A percentile compares a stretch with the other conserved stretches of the same genome.
These are phyloP conservation scores for Trichoderma endophyticum DNA, from an alignment of 2,329 filamentous ascomycete species.

Conservation along the genomic window DNA sequence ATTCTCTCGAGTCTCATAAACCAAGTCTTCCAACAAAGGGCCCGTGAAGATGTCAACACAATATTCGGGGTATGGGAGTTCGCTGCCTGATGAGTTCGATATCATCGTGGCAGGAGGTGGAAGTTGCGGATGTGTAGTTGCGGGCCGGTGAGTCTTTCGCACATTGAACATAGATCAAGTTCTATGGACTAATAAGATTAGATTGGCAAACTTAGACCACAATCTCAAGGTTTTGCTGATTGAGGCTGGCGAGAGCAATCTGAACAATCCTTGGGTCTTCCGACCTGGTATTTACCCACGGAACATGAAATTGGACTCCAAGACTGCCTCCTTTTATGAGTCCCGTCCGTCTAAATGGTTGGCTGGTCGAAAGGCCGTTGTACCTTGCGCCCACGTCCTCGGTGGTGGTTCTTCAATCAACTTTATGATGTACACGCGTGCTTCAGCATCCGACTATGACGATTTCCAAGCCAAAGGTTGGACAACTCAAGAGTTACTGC, in stretches of 20 bases:
- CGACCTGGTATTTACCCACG: constrained; percentile 21
- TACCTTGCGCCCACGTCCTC: constrained; percentile 23
- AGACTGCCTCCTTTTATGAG: constrained; percentile 23
- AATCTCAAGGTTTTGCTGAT: constrained; percentile 23
- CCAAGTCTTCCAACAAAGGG: background rate
- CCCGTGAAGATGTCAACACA: background rate
- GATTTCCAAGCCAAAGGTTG: constrained; percentile 24
- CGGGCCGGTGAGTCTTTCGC: background rate
- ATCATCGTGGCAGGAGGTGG: constrained; percentile 25
- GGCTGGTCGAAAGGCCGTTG: constrained; percentile 18
- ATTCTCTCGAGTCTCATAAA: background rate
- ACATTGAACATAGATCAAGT: background rate
- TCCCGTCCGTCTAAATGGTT: constrained; percentile 20
- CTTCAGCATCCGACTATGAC: constrained; percentile 24
- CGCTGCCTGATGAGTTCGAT: constrained; percentile 17
- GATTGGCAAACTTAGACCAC: constrained; percentile 22
- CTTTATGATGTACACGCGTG: constrained; percentile 26
- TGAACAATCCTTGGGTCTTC: constrained; percentile 22
- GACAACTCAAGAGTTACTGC: constrained; percentile 24
- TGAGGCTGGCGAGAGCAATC: constrained; percentile 24
- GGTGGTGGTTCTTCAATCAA: constrained; percentile 27
- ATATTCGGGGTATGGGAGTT: constrained; percentile 4
- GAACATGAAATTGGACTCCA: constrained; percentile 19
- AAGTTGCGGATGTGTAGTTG: background rate
- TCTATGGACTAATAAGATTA: background rate